Conservation (phyloP, 2,329 filamentous ascomycete species). For the Aureobasidium leucospermi region DNA sequence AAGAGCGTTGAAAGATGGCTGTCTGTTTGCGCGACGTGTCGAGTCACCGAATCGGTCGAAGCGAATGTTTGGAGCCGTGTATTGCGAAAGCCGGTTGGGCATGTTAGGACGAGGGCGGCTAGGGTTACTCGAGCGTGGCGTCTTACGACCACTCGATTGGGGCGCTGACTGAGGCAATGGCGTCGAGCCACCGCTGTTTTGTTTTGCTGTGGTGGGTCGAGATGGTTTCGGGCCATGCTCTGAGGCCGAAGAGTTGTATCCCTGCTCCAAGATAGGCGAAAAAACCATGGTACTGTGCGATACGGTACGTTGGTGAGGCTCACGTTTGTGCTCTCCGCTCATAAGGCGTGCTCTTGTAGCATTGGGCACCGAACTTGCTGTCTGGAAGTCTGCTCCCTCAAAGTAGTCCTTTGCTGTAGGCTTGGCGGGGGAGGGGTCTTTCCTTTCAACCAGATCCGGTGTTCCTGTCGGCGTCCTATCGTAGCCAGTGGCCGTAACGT, state of each 20-base stretch:
- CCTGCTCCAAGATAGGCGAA: constrained; percentile 52
- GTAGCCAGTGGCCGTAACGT: constrained; percentile 27
- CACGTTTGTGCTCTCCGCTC: constrained; percentile 15
- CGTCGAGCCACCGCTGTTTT: constrained; percentile 31
- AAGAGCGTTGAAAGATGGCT: constrained; percentile 56
- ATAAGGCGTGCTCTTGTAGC: constrained; percentile 10
- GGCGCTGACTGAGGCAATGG: constrained; percentile 20
- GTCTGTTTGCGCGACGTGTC: constrained; percentile 25
- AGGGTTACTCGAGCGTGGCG: constrained; percentile 9
- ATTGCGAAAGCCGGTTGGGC: constrained; percentile 45
- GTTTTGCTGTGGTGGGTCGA: constrained; percentile 22
- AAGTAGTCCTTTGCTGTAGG: constrained; percentile 4
- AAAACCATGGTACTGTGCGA: constrained; percentile 82
- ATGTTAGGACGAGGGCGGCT: constrained; percentile 51
- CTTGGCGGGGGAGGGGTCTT: not conserved
- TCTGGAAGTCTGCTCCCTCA: not conserved
- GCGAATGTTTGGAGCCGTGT: constrained; percentile 50
- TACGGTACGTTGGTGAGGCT: constrained; percentile 59
- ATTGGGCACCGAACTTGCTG: not conserved
- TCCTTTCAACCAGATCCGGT: constrained; percentile 12
- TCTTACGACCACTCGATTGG: constrained; percentile 6
- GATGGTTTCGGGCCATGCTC: constrained; percentile 1
- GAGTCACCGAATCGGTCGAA: constrained; percentile 27
- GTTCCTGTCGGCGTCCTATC: constrained; percentile 14
- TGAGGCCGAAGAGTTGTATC: constrained; percentile 18